phyloP scores from a whole-genome alignment of 345 rosid species.

The Gossypium turneri region DNA sequence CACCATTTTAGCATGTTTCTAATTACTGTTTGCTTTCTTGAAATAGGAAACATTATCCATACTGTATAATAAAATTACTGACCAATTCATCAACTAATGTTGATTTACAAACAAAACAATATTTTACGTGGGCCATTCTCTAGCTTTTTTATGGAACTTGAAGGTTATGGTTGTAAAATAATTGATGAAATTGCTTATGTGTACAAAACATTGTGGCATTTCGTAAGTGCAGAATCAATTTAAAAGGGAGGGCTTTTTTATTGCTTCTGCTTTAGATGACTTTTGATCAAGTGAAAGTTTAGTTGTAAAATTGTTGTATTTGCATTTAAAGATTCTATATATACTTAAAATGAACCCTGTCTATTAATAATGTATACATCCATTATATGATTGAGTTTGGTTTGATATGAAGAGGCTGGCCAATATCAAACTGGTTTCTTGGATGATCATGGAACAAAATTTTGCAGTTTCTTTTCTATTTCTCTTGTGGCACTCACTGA shows the following conservation, averaged over 20 bases:
- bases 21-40: neutral
- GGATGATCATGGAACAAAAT: neutral
- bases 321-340: neutral
- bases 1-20: neutral
- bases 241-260: neutral
- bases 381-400: neutral
- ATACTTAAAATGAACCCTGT: neutral
- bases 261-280: neutral
- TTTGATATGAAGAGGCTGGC: conserved; percentile 3
- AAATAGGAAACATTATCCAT: neutral
- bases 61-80: neutral
- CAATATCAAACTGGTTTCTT: neutral
- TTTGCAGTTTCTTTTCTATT: neutral
- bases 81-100: neutral
- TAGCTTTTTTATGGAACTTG: neutral
- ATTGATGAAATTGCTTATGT: neutral
- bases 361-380: neutral
- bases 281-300: neutral
- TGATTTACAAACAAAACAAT: neutral
- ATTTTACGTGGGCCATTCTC: neutral
- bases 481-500: neutral
- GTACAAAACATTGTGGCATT: neutral
- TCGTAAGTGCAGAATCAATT: neutral
- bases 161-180: neutral
- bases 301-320: neutral